Evolutionary conservation across 2,329 filamentous ascomycete species (phyloP).

Genomic region (Fusarium nanum): DNA sequence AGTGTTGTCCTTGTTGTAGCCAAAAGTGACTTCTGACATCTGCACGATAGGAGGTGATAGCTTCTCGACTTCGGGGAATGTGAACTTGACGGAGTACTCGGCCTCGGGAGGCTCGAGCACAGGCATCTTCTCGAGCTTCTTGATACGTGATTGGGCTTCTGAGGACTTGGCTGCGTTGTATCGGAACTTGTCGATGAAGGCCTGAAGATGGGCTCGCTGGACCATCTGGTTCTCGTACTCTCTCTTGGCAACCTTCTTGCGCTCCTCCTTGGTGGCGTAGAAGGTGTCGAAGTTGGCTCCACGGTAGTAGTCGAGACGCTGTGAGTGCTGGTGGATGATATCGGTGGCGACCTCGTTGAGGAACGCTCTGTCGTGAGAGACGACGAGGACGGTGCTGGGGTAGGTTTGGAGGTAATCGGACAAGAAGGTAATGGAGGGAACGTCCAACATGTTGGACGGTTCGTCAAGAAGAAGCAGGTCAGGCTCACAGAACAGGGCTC

Average conservation of each 20-base stretch:
- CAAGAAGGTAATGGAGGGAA: slow-evolving; percentile 98
- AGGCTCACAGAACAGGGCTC: slow-evolving; percentile 97
- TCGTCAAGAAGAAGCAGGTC: slow-evolving; percentile 96
- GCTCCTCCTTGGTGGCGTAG: slow-evolving; percentile 96
- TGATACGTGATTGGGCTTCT: slow-evolving; percentile 97
- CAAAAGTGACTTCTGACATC: slow-evolving; percentile 92
- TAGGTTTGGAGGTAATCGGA: slow-evolving; percentile 94
- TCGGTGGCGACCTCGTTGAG: slow-evolving; percentile 99
- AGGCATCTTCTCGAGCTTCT: slow-evolving; percentile 98
- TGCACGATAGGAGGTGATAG: slow-evolving; percentile 97
- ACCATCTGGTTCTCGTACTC: slow-evolving; percentile 99
- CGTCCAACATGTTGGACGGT: slow-evolving; percentile 99
- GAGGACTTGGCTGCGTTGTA: slow-evolving; percentile 99
- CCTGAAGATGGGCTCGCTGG: slow-evolving; percentile 90
- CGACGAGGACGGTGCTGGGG: slow-evolving; percentile 93
- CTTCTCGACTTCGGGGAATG: slow-evolving; percentile 97
- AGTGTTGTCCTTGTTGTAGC: slow-evolving; percentile 82
- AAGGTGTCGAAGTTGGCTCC: slow-evolving; percentile 97
- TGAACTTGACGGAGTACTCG: slow-evolving; percentile 96
- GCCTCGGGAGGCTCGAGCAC: slow-evolving; percentile 88
- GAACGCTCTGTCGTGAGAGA: slow-evolving; percentile 99
- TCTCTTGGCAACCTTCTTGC: slow-evolving; percentile 93
- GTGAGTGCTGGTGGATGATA: slow-evolving; percentile 98
- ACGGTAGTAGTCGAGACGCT: slow-evolving; percentile 98
- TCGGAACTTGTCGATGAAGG: slow-evolving; percentile 99